Evolutionary conservation across 129 eudicot genomes (phyloP).

Genomic region (Ambrosia trifida): DNA sequence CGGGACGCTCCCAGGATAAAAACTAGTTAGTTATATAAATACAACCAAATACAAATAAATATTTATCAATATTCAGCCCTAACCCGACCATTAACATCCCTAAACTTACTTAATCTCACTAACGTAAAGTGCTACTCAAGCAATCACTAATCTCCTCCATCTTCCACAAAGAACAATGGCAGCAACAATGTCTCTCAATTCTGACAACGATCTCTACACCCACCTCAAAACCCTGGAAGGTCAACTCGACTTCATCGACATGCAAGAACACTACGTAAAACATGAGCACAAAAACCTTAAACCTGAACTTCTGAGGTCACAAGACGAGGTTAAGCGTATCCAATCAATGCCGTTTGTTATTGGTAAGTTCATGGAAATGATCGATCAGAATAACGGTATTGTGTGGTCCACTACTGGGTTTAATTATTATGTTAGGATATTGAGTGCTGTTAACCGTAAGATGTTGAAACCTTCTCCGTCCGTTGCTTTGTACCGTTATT

Average conservation of each 20-base stretch:
- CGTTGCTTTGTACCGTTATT: conserved; percentile 73
- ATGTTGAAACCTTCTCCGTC: conserved; percentile 61
- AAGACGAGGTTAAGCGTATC: conserved; percentile 87
- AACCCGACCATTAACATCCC: too few species aligned
- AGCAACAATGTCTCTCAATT: conserved; percentile 59
- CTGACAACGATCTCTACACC: conserved; percentile 78
- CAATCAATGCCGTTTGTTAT: conserved; percentile 91
- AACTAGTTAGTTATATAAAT: too few species aligned
- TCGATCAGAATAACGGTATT: conserved; percentile 68
- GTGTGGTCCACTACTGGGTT: conserved; percentile 77
- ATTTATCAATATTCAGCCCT: too few species aligned
- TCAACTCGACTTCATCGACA: conserved; percentile 76
- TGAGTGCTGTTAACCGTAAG: conserved; percentile 75
- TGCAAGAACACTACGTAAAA: conserved; percentile 82
- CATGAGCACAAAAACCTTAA: conserved; percentile 78
- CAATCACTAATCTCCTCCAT: too few species aligned
- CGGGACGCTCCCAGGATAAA: too few species aligned
- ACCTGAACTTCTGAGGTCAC: conserved; percentile 71
- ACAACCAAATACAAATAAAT: too few species aligned
- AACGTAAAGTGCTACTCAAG: too few species aligned
- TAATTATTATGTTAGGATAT: conserved; percentile 75
- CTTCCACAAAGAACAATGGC: conserved; percentile 29
- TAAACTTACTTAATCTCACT: too few species aligned
- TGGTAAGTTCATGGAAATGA: conserved; percentile 95
- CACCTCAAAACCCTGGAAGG: conserved; percentile 69